Base-by-base conservation (phyloP, 306 rosid genomes). In the Delonix regia region DNA sequence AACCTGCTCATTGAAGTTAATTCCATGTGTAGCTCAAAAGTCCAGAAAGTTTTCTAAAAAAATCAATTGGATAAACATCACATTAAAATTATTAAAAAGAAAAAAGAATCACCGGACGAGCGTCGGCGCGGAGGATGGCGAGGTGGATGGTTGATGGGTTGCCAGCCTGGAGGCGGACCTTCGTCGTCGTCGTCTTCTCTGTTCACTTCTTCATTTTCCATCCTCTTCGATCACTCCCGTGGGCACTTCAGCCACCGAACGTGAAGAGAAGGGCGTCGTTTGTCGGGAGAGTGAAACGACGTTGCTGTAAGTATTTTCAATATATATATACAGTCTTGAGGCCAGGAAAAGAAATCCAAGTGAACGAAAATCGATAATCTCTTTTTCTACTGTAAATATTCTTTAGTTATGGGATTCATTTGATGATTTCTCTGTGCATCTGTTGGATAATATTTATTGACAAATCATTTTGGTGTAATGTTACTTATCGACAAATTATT, bases 161-260 rank as follows among this genome's bases (percentile, higher is more conserved):
- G 86, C 89, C 90, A 83, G 18, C 93, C 98, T 4, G 93, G 94
- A 18, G 89, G 97, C 9, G 93, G 97, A 22, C 95, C 95, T 48
- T 91, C 92, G 42, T 90, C 96, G 41, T 90, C 96, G 41, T 80
- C 90, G 14, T 89, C 93, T 44, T 82, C 88, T 27, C 67, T 73
- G 11, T 52, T 66, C 25, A 53, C 80, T 36, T 78, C 80, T 9
- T 79, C 79, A 60, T 24, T 68, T 8, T 67, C 85, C 90, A 80
- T 81, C 68, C 57, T 72, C 52, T 34, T 38, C 19, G 55, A 24
- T 4, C 57, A 4, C 24, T 51, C 7, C 1, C 9, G 4, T 6
- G 21, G 8, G 1, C 55, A 16, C 19, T 4, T 22, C 21, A 6
- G 4, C 55, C 33, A 1, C 4, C 33, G 33, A 30, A 30, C 1